phyloP scores from a whole-genome alignment of 148 eudicot species.

The Amaranthus hypochondriacus region DNA sequence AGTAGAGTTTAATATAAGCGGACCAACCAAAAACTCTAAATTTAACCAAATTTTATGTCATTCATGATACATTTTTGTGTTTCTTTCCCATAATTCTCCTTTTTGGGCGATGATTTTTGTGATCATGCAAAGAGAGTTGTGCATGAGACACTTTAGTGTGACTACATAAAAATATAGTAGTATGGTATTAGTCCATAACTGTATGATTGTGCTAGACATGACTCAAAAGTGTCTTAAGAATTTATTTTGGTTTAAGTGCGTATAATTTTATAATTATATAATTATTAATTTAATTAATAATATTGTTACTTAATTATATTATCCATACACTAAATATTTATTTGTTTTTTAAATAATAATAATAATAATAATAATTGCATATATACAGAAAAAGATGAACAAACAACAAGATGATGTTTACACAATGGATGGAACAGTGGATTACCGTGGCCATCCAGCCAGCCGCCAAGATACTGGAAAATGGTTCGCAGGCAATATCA shows the following conservation, averaged over 20 bases:
- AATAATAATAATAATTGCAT: too few species aligned
- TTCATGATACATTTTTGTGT: not conserved
- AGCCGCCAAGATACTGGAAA: slow-evolving; percentile 51
- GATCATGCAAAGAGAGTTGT: slow-evolving; percentile 23
- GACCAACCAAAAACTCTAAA: not conserved
- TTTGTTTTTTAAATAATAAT: not conserved
- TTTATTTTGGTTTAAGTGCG: not conserved
- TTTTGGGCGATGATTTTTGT: slow-evolving; percentile 18
- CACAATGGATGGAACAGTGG: slow-evolving; percentile 73
- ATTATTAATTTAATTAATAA: not conserved
- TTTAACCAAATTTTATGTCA: not conserved
- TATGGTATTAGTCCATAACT: slow-evolving; percentile 2
- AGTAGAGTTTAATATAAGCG: not conserved
- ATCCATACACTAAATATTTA: not conserved
- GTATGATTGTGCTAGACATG: not conserved
- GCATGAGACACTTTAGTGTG: slow-evolving; percentile 23
- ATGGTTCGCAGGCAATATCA: slow-evolving; percentile 68
- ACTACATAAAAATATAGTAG: slow-evolving; percentile 3
- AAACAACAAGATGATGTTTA: slow-evolving; percentile 43
- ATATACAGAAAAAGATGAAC: slow-evolving; percentile 17
- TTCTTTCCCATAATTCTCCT: not conserved
- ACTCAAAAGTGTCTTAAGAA: not conserved
- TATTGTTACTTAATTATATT: not conserved
- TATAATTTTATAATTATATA: not conserved
- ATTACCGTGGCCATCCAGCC: slow-evolving; percentile 57